These are phyloP conservation scores for Coemansia sp. DNA, from an alignment of 192 early-diverging fungal genomes.

Conservation along the genomic window DNA sequence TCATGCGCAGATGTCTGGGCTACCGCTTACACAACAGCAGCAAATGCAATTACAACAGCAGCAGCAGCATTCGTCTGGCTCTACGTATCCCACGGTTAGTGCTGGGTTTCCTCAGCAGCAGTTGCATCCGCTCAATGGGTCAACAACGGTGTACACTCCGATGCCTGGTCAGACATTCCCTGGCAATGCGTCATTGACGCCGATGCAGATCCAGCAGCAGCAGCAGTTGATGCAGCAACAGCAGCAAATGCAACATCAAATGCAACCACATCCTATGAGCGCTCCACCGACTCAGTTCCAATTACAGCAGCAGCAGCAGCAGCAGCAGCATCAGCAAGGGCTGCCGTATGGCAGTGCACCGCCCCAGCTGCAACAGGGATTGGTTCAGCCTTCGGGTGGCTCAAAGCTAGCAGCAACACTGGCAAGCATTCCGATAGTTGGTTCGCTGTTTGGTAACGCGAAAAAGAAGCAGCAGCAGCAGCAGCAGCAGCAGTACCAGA, in stretches of 20 bases:
- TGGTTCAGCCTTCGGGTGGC: neutral
- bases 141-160: slow-evolving; percentile 27
- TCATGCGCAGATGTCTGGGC: slow-evolving; percentile 3
- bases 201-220: slow-evolving; percentile 11
- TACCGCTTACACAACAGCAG: slow-evolving; percentile 17
- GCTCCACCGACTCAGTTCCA: slow-evolving; percentile 13
- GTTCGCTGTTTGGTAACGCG: slow-evolving; percentile 41
- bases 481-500: slow-evolving; percentile 1
- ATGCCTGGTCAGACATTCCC: slow-evolving; percentile 34
- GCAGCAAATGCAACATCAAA: slow-evolving; percentile 10
- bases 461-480: slow-evolving; percentile 11
- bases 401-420: slow-evolving; percentile 45
- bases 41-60: neutral
- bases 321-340: neutral
- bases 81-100: neutral
- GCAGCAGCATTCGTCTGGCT: slow-evolving; percentile 23
- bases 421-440: slow-evolving; percentile 44
- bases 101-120: neutral
- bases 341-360: neutral
- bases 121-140: slow-evolving; percentile 3
- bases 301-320: neutral
- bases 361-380: slow-evolving; percentile 5
- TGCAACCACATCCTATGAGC: slow-evolving; percentile 13
- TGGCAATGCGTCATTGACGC: slow-evolving; percentile 20
- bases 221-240: slow-evolving; percentile 7